Evolutionary conservation across 2,329 filamentous ascomycete genomes (phyloP).

Genomic region (Dactylellina leptospora): DNA sequence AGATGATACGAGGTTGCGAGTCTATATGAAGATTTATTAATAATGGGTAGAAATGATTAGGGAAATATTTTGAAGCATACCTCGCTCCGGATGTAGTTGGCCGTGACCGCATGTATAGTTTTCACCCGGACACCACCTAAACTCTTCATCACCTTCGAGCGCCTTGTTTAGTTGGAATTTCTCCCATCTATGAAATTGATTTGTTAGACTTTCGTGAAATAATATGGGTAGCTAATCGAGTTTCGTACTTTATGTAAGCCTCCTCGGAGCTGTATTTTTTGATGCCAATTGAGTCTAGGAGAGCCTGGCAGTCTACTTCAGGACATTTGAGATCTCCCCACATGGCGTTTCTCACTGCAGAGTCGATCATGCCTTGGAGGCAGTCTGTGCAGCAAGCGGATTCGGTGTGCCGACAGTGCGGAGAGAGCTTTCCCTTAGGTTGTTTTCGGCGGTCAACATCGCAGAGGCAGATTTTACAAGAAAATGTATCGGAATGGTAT

Average conservation of each 20-base stretch:
- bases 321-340: conserved; percentile 51
- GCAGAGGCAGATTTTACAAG: conserved; percentile 36
- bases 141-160: conserved; percentile 46
- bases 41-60: not conserved
- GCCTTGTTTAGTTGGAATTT: conserved; percentile 49
- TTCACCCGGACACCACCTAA: conserved; percentile 46
- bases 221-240: not conserved
- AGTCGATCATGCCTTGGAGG: conserved; percentile 47
- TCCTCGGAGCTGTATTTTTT: conserved; percentile 35
- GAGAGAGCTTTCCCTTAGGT: conserved; percentile 39
- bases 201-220: not conserved
- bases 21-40: conserved; percentile 1
- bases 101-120: conserved; percentile 45
- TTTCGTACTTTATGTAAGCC: conserved; percentile 39
- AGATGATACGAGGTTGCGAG: conserved; percentile 46
- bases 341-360: conserved; percentile 49
- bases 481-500: conserved; percentile 39
- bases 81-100: conserved; percentile 41
- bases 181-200: conserved; percentile 23
- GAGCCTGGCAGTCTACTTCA: conserved; percentile 31
- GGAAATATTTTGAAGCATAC: not conserved
- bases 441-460: conserved; percentile 41
- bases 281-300: conserved; percentile 26
- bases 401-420: conserved; percentile 36
- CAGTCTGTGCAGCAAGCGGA: conserved; percentile 39